Conservation (phyloP, 371 early-diverging fungal genomes). For the Dinochytrium kinnereticum region DNA sequence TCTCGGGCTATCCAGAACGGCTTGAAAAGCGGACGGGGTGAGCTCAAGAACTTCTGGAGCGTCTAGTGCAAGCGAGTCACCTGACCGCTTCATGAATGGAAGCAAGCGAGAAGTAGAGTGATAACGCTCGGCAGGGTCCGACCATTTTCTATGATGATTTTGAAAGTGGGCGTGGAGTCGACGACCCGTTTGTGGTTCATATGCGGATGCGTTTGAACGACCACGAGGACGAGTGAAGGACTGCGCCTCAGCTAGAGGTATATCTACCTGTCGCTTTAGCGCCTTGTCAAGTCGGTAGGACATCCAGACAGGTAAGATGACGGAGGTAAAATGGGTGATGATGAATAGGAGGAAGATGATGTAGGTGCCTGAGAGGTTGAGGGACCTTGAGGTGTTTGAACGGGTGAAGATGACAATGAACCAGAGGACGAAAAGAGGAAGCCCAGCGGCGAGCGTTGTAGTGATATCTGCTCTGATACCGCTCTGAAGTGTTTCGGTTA, state of each 20-base stretch:
- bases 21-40: not conserved
- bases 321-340: constrained; percentile 13
- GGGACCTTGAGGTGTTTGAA: not conserved
- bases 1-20: not conserved
- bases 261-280: too few relatives aligned
- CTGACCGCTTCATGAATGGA: not conserved
- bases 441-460: not conserved
- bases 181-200: not conserved
- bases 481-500: constrained; percentile 1
- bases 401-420: constrained; percentile 13
- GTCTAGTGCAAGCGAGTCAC: not conserved
- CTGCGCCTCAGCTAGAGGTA: too few relatives aligned
- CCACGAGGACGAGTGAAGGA: too few relatives aligned
- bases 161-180: not conserved
- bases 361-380: not conserved
- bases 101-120: not conserved
- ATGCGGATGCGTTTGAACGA: not conserved
- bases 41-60: not conserved
- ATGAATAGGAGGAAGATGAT: not conserved
- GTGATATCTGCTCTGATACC: constrained; percentile 9
- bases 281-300: not conserved
- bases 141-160: too few relatives aligned
- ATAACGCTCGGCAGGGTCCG: not conserved
- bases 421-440: constrained; percentile 13
- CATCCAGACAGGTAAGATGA: not conserved